Percentiles rank a stretch among this genome's conserved stretches.
phyloP scores from a whole-genome alignment of 1,284 basidiomycete species.

The Cryptococcus sp. region DNA sequence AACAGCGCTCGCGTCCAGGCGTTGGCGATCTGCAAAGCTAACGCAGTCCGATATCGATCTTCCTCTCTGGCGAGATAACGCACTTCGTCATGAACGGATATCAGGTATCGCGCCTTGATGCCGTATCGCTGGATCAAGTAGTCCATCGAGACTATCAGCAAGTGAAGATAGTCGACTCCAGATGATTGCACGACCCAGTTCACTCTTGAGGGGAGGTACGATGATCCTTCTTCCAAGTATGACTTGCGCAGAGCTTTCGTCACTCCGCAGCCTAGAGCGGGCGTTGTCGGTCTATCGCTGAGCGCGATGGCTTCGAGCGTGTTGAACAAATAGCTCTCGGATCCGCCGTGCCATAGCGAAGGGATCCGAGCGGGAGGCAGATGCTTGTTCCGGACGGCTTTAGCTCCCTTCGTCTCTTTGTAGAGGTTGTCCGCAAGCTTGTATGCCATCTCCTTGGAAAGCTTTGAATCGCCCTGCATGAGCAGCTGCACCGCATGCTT shows the following conservation, averaged over 20 bases:
- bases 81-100: slow-evolving; percentile 97
- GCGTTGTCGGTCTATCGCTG: slow-evolving; percentile 83
- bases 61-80: slow-evolving; percentile 88
- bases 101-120: slow-evolving; percentile 89
- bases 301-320: slow-evolving; percentile 94
- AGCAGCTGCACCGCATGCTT: slow-evolving; percentile 88
- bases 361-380: slow-evolving; percentile 29
- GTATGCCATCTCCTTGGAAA: slow-evolving; percentile 77
- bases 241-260: slow-evolving; percentile 89
- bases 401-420: slow-evolving; percentile 89
- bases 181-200: slow-evolving; percentile 99
- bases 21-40: slow-evolving; percentile 96
- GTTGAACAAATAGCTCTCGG: slow-evolving; percentile 98
- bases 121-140: slow-evolving; percentile 78
- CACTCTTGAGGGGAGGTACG: slow-evolving; percentile 94
- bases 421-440: slow-evolving; percentile 84
- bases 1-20: slow-evolving; percentile 93
- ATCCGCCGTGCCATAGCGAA: slow-evolving; percentile 96
- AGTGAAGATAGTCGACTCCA: slow-evolving; percentile 96
- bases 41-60: slow-evolving; percentile 81
- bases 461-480: slow-evolving; percentile 78
- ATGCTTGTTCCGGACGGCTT: slow-evolving; percentile 62
- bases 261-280: slow-evolving; percentile 90
- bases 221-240: slow-evolving; percentile 65
- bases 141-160: slow-evolving; percentile 94